Evolutionary conservation across 768 basidiomycete genomes (phyloP), one percentile per base, ranked within the genome.

Genomic region (Leccinum incarnatum): DNA sequence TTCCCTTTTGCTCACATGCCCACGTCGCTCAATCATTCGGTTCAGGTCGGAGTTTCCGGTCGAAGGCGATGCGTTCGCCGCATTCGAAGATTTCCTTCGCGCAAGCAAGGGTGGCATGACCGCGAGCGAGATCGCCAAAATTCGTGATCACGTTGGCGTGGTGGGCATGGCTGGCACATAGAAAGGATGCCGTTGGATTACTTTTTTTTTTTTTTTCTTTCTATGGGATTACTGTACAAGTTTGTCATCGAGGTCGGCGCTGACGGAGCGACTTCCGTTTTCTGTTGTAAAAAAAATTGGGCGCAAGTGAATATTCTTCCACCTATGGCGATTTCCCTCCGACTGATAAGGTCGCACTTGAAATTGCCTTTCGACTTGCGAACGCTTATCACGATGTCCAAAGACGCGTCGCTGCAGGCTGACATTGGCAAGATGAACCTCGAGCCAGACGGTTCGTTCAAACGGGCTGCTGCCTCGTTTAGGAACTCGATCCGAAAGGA

Each of bases 51-150:
- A 93, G 69, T 92, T 91, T 62, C 65, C 77, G 23, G 81, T 79
- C 34, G 80, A 82, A 27, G 73, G 77, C 37, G 94, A 95, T 64
- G 85, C 84, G 1, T 78, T 85, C 30, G 71, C 74, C 15, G 91
- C 88, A 1, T 98, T 93, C 75, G 95, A 98, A 74, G 85, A 88
- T 56, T 96, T 93, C 75, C 81, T 98, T 63, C 77, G 84, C 19
- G 89, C 88, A 0, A 87, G 85, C 71, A 95, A 95, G 70, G 87
- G 85, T 7, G 81, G 81, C 27, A 79, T 99, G 66, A 90, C 85
- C 17, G 86, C 93, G 0, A 86, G 80, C 60, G 92, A 98, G 70
- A 92, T 97, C 57, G 96, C 96, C 14, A 91, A 84, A 78, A 94
- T 98, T 66, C 82, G 96, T 51, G 96, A 98, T 71, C 78, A 80